Evolutionary conservation across 495 filamentous ascomycete genomes (phyloP).

Genomic region (Talaromyces nanjingensis): DNA sequence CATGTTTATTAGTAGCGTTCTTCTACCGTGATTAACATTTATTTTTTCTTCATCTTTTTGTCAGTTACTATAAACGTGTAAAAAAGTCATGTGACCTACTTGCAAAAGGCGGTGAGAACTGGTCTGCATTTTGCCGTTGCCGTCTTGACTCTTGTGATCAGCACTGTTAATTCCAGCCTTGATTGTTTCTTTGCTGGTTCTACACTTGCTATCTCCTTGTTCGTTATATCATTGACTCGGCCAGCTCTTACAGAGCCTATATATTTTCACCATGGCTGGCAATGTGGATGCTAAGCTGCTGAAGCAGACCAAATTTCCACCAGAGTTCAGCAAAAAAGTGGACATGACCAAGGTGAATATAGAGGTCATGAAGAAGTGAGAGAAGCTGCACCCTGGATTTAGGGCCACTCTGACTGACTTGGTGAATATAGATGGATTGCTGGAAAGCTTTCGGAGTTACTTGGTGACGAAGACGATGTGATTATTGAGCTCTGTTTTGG

Average conservation of each 20-base stretch:
- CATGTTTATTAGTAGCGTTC: background rate
- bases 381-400: background rate
- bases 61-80: background rate
- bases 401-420: background rate
- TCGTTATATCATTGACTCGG: background rate
- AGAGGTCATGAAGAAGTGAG: slow-evolving; percentile 94
- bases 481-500: slow-evolving; percentile 91
- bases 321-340: slow-evolving; percentile 90
- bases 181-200: background rate
- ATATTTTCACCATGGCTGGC: slow-evolving; percentile 50
- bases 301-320: slow-evolving; percentile 85
- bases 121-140: background rate
- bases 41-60: background rate
- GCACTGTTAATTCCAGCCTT: background rate
- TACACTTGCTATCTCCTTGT: background rate
- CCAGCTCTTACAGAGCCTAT: background rate
- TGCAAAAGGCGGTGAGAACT: background rate
- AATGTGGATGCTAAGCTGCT: slow-evolving; percentile 81
- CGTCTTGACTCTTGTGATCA: background rate
- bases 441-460: slow-evolving; percentile 73
- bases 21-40: background rate
- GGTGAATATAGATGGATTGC: slow-evolving; percentile 73
- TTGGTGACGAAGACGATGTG: slow-evolving; percentile 89
- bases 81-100: background rate
- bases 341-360: slow-evolving; percentile 96